Base-by-base conservation (phyloP, 2,329 filamentous ascomycete genomes). In the Cadophora gregata region DNA sequence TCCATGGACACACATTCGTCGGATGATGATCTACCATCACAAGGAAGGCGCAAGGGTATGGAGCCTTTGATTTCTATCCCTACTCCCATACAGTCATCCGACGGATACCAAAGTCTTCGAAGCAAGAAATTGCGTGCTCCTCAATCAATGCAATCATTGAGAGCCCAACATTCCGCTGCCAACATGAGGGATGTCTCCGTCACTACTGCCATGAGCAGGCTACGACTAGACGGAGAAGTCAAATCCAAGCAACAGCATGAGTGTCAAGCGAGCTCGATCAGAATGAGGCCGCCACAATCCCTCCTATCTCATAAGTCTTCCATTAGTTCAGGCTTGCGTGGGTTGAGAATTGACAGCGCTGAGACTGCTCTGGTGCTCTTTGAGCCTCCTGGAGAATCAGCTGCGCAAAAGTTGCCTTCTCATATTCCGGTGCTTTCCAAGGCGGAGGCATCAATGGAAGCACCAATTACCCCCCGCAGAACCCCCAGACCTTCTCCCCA, bases 31-130 rank as follows among this genome's bases (percentile, higher is more conserved):
- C 67, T 63, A 25, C 66, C 42, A 65, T 67, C 68, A 31, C 66
- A 65, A 64, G 79, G 79, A 67, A 84, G 82, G 77, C 77, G 81
- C 78, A 84, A 85, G 80, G 83, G 85, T 86, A 86, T 77, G 82
- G 60, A 73, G 71, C 74, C 73, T 73, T 75, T 76, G 72, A 74
- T 70, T 77, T 78, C 69, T 65, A 75, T 72, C 71, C 71, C 69
- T 68, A 72, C 71, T 70, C 71, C 67, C 62, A 66, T 73, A 67
- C 66, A 61, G 65, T 70, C 63, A 69, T 67, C 59, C 36, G 65
- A 68, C 69, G 70, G 63, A 69, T 64, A 75, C 70, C 59, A 61
- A 70, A 72, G 65, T 65, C 59, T 71, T 71, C 74, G 67, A 64
- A 73, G 53, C 38, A 68, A 63, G 59, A 76, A 74, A 67, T 59